Base-by-base conservation (phyloP, 805 yeast species). In the Monosporozyma solicola region DNA sequence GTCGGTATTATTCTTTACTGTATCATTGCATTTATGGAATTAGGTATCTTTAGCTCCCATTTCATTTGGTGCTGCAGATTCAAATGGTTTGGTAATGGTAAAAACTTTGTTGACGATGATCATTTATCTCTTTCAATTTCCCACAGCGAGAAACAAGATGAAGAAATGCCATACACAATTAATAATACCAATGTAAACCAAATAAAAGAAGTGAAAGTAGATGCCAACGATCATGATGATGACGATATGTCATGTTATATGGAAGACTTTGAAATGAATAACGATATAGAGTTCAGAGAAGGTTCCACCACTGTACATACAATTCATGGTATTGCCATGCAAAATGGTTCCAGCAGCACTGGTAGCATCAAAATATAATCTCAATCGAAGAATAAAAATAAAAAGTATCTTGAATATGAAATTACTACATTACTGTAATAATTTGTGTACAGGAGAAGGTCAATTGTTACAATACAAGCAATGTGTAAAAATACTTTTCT, bases 1-100 rank as follows among this genome's bases (percentile, higher is more conserved):
- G 76, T 92, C 79, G 94, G 97, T 46, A 77, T 87, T 57, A 75
- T 86, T 0, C 74, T 91, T 39, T 91, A 91, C 65, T 74, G 80
- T 10, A 74, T 89, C 20, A 90, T 91, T 37, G 80, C 90, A 3
- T 80, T 68, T 1, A 63, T 90, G 66, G 97, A 91, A 62, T 51
- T 84, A 1, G 97, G 97, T 0, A 86, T 91, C 13, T 80, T 86
- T 59, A 32, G 72, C 0, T 80, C 88, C 49, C 97, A 89, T 53
- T 59, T 76, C 8, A 71, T 85, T 13, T 90, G 97, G 97, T 72
- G 74, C 60, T 55, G 79, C 47, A 65, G 83, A 58, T 71, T 76
- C 58, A 64, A 58, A 44, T 61, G 66, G 64, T 60, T 65, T 48
- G 51, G 57, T 3, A 54, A 54, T 4, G 52, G 45, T 7, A 50